Conservation (phyloP, 495 filamentous ascomycete species). For the Penicillium psychrofluorescens region DNA sequence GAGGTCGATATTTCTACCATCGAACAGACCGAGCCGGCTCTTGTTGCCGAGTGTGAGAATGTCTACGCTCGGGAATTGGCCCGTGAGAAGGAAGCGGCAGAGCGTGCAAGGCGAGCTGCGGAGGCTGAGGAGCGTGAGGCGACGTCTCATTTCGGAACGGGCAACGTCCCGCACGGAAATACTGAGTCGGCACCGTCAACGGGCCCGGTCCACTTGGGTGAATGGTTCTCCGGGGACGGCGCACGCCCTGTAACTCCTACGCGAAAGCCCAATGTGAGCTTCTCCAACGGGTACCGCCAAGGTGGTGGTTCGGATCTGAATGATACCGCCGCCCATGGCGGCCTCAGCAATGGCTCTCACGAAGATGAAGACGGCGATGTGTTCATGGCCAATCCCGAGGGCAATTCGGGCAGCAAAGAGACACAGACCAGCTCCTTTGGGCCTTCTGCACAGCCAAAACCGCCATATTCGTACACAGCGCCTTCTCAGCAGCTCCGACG, state of each 20-base stretch:
- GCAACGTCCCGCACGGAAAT: conserved; percentile 38
- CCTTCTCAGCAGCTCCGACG: conserved; percentile 45
- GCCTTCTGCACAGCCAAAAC: conserved; percentile 44
- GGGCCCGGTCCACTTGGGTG: conserved; percentile 56
- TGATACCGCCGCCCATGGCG: conserved; percentile 30
- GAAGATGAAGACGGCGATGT: conserved; percentile 56
- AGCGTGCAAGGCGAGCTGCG: conserved; percentile 50
- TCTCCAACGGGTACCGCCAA: conserved; percentile 42
- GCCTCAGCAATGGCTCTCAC: conserved; percentile 60
- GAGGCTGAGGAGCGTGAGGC: conserved; percentile 29
- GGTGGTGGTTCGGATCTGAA: conserved; percentile 42
- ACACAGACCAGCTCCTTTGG: conserved; percentile 46
- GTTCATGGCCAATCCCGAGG: conserved; percentile 43
- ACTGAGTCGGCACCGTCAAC: conserved; percentile 37
- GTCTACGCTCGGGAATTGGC: conserved; percentile 69
- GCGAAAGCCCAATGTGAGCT: conserved; percentile 39
- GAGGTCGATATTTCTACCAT: conserved; percentile 80
- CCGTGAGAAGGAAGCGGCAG: conserved; percentile 56
- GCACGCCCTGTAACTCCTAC: conserved; percentile 48
- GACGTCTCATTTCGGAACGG: conserved; percentile 15
- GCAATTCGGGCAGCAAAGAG: conserved; percentile 29
- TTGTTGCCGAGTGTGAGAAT: conserved; percentile 61
- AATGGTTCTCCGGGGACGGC: conserved; percentile 40
- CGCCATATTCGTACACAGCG: conserved; percentile 41
- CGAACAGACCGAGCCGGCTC: conserved; percentile 52